A percentile compares a stretch with the other conserved stretches of the same genome.
Conservation (phyloP, 306 rosid species). For the Abrus precatorius region DNA sequence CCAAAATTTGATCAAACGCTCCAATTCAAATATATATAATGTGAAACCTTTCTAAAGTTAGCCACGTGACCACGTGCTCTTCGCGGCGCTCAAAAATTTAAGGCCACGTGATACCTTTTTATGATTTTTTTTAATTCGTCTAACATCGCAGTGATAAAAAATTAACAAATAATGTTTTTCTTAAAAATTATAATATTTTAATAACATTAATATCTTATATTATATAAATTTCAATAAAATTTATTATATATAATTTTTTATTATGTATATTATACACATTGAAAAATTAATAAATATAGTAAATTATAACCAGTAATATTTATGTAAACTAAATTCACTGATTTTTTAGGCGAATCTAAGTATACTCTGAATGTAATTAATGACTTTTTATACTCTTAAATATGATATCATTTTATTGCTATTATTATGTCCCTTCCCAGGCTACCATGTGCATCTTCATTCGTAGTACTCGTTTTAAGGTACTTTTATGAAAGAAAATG, state of each 20-base stretch:
- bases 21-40: background rate
- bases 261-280: too few relatives aligned
- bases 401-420: background rate
- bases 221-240: too few relatives aligned
- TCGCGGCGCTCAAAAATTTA: constrained; percentile 47
- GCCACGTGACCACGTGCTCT: constrained; percentile 61
- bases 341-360: too few relatives aligned
- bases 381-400: constrained; percentile 10
- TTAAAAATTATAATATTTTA: too few relatives aligned
- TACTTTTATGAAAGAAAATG: background rate
- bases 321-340: too few relatives aligned
- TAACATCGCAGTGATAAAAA: too few relatives aligned
- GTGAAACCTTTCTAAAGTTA: background rate
- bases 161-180: too few relatives aligned
- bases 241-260: too few relatives aligned
- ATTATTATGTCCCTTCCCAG: constrained; percentile 29
- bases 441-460: constrained; percentile 20
- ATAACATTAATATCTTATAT: too few relatives aligned
- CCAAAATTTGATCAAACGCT: constrained; percentile 38
- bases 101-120: constrained; percentile 29
- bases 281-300: too few relatives aligned
- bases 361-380: background rate
- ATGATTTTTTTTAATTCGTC: too few relatives aligned
- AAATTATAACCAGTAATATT: too few relatives aligned
- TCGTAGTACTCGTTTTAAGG: background rate